Percentiles rank a stretch among this genome's conserved stretches.
These are phyloP conservation scores for Tylopilus sp. DNA, from an alignment of 768 basidiomycete species.

Conservation along the genomic window DNA sequence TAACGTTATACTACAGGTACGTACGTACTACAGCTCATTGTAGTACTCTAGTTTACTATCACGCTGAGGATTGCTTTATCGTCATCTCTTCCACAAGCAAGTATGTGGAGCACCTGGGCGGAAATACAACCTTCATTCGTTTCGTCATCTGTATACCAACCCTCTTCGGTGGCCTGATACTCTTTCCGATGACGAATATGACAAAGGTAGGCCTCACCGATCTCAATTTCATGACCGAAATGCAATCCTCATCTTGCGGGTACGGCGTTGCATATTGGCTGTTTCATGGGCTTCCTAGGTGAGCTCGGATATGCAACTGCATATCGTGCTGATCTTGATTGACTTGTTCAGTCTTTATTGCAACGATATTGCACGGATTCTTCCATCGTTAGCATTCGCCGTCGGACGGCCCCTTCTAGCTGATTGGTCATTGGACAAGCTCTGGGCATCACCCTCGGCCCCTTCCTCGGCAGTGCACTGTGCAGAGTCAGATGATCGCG, in stretches of 20 bases:
- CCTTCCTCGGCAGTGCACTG: constrained; percentile 59
- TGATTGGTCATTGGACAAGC: constrained; percentile 63
- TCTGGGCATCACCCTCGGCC: constrained; percentile 58
- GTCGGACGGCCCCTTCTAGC: constrained; percentile 58
- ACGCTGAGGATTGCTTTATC: constrained; percentile 56
- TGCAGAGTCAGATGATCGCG: constrained; percentile 56
- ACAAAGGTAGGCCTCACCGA: constrained; percentile 43
- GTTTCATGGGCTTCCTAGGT: constrained; percentile 49
- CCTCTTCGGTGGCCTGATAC: constrained; percentile 52
- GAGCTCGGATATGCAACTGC: constrained; percentile 61
- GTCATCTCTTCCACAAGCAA: constrained; percentile 63
- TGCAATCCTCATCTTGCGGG: background rate
- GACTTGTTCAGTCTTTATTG: constrained; percentile 62
- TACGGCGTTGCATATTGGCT: constrained; percentile 60
- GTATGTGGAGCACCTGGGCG: constrained; percentile 61
- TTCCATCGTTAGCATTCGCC: constrained; percentile 59
- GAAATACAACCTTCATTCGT: constrained; percentile 68
- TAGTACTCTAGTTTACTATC: background rate
- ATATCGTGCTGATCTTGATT: constrained; percentile 52
- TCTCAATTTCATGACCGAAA: background rate
- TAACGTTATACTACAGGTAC: constrained; percentile 46
- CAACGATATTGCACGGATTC: constrained; percentile 66
- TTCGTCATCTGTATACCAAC: constrained; percentile 66
- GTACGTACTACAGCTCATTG: background rate
- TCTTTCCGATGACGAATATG: constrained; percentile 55